These are phyloP conservation scores for Calonectria pseudoreteaudii DNA, from an alignment of 2,329 filamentous ascomycete species.

Conservation along the genomic window DNA sequence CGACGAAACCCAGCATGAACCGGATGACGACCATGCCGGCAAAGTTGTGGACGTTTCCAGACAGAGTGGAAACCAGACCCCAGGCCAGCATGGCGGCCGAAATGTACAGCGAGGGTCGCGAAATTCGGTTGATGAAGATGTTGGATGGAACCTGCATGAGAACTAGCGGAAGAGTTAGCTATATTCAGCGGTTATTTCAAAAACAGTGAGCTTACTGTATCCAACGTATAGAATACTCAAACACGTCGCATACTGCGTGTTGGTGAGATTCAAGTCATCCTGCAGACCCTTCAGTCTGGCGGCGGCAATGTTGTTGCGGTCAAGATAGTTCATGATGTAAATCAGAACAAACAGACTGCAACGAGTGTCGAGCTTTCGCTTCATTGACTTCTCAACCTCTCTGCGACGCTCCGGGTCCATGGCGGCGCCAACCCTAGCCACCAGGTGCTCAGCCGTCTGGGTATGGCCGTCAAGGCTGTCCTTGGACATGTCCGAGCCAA, in stretches of 20 bases:
- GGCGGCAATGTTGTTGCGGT: constrained; percentile 76
- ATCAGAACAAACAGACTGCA: constrained; percentile 78
- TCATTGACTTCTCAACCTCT: constrained; percentile 72
- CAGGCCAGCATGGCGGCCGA: constrained; percentile 66
- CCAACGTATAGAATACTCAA: constrained; percentile 75
- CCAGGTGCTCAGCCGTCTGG: neutral
- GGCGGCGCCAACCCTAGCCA: neutral
- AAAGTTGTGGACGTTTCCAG: constrained; percentile 64
- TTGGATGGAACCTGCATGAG: constrained; percentile 73
- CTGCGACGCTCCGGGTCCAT: constrained; percentile 61
- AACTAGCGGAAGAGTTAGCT: constrained; percentile 40
- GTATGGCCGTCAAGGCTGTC: constrained; percentile 13
- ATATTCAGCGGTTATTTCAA: neutral
- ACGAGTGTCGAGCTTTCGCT: constrained; percentile 77
- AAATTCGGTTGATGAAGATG: constrained; percentile 67
- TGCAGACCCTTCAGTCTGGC: constrained; percentile 75
- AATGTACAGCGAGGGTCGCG: constrained; percentile 64
- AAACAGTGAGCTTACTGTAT: constrained; percentile 53
- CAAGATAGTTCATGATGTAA: constrained; percentile 80
- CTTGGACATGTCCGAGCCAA: constrained; percentile 1
- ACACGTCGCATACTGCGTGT: constrained; percentile 73
- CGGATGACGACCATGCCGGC: constrained; percentile 66
- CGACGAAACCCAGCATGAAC: constrained; percentile 71
- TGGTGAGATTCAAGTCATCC: constrained; percentile 65
- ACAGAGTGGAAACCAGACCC: constrained; percentile 70